Evolutionary conservation across 306 rosid species (phyloP).

Genomic region (Fagus sylvatica): DNA sequence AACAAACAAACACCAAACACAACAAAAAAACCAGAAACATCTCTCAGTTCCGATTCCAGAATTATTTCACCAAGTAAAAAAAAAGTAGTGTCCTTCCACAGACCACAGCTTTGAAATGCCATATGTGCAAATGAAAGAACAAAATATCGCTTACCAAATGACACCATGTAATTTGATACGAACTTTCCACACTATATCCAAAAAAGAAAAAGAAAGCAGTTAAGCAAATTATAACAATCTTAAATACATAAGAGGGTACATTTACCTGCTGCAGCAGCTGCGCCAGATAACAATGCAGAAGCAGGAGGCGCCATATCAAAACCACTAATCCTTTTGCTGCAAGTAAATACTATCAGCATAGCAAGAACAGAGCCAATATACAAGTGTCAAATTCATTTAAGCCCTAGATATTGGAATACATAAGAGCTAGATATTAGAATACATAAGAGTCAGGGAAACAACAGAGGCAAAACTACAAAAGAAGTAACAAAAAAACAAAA

Average conservation of each 20-base stretch:
- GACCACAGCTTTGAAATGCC: conserved; percentile 48
- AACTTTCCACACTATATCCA: conserved; percentile 91
- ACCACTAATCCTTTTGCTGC: conserved; percentile 99
- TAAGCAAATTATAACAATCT: conserved; percentile 43
- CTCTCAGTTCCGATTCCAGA: conserved; percentile 98
- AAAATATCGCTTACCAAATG: conserved; percentile 85
- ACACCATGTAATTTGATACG: conserved; percentile 90
- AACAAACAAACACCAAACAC: conserved; percentile 98
- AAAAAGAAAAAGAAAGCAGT: conserved; percentile 65
- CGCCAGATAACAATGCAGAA: conserved; percentile 72
- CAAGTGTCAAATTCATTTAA: neutral
- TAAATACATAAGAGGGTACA: conserved; percentile 27
- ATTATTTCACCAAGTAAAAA: conserved; percentile 72
- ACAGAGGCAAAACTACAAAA: conserved; percentile 2
- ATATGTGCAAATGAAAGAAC: conserved; percentile 52
- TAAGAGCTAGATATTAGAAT: neutral
- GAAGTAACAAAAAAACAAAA: neutral
- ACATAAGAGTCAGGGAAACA: neutral
- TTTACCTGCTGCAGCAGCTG: conserved; percentile 72
- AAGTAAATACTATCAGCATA: conserved; percentile 39
- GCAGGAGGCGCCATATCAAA: conserved; percentile 99
- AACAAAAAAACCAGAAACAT: conserved; percentile 86
- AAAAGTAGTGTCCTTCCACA: conserved; percentile 54
- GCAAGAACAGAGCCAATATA: conserved; percentile 6
- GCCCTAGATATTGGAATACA: neutral